These are phyloP conservation scores for Hymenochaete sp. DNA, from an alignment of 1,284 basidiomycete genomes.

Conservation along the genomic window DNA sequence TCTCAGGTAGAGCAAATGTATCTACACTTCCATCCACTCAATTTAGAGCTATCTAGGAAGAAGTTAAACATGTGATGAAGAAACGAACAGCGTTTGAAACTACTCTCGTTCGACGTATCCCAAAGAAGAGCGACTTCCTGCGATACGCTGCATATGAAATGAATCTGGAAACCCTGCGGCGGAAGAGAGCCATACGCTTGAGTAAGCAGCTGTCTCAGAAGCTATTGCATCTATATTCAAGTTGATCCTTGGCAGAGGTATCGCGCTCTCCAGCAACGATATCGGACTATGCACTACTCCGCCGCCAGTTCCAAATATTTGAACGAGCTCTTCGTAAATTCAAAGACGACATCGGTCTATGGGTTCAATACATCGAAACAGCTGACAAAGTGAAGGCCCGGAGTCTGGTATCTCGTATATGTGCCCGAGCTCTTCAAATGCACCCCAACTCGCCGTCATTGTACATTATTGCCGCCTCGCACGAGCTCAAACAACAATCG, in stretches of 20 bases:
- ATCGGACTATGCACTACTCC: conserved; percentile 76
- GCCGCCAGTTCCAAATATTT: conserved; percentile 82
- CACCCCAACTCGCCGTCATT: conserved; percentile 75
- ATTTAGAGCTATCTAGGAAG: conserved; percentile 39
- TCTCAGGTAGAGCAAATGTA: conserved; percentile 48
- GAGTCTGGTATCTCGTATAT: conserved; percentile 71
- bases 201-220: conserved; percentile 41
- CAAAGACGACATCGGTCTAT: conserved; percentile 80
- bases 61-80: conserved; percentile 80
- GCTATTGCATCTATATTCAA: background rate
- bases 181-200: conserved; percentile 64
- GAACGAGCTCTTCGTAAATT: conserved; percentile 86
- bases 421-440: conserved; percentile 76
- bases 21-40: background rate
- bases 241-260: conserved; percentile 33
- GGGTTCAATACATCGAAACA: conserved; percentile 83
- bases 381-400: conserved; percentile 76
- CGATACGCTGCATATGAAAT: conserved; percentile 92
- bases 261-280: conserved; percentile 50
- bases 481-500: conserved; percentile 73
- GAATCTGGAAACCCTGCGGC: conserved; percentile 72
- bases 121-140: conserved; percentile 83
- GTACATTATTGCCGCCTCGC: conserved; percentile 81
- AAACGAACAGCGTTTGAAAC: conserved; percentile 82
- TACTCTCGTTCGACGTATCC: conserved; percentile 72